A percentile compares a stretch with the other conserved stretches of the same genome.
Conservation (phyloP, 1,139 yeast species). For the Debaryomyces subglobosus region DNA sequence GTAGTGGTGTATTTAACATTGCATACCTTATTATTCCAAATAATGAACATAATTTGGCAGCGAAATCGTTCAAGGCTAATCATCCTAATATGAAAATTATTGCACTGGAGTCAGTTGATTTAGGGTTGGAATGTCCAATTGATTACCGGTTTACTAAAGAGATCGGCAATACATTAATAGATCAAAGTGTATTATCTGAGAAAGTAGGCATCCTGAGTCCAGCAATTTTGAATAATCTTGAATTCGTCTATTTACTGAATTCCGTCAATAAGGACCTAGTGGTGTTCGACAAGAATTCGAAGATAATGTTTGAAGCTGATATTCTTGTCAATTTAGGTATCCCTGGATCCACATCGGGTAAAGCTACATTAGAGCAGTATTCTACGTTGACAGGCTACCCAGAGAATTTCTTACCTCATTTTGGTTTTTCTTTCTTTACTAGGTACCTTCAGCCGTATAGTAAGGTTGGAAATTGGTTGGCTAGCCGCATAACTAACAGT, state of each 20-base stretch:
- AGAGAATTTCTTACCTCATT: conserved; percentile 35
- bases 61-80: conserved; percentile 42
- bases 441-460: conserved; percentile 42
- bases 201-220: conserved; percentile 21
- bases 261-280: conserved; percentile 53
- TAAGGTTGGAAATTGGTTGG: conserved; percentile 34
- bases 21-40: conserved; percentile 46
- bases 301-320: conserved; percentile 51
- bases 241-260: conserved; percentile 49
- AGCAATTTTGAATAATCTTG: conserved; percentile 32
- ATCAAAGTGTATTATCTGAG: conserved; percentile 15
- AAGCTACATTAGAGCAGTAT: conserved; percentile 21
- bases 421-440: conserved; percentile 41
- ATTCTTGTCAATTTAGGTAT: conserved; percentile 45
- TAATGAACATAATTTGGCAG: conserved; percentile 48
- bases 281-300: conserved; percentile 39
- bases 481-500: conserved; percentile 28
- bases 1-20: conserved; percentile 26
- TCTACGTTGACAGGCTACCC: conserved; percentile 40
- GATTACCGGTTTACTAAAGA: conserved; percentile 27
- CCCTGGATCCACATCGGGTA: conserved; percentile 17
- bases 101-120: conserved; percentile 38
- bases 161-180: conserved; percentile 20
- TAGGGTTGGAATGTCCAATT: conserved; percentile 25
- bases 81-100: conserved; percentile 46